A percentile compares a stretch with the other conserved stretches of the same genome.
phyloP scores from a whole-genome alignment of 1,139 yeast genomes.

The Pichia cactophila region DNA sequence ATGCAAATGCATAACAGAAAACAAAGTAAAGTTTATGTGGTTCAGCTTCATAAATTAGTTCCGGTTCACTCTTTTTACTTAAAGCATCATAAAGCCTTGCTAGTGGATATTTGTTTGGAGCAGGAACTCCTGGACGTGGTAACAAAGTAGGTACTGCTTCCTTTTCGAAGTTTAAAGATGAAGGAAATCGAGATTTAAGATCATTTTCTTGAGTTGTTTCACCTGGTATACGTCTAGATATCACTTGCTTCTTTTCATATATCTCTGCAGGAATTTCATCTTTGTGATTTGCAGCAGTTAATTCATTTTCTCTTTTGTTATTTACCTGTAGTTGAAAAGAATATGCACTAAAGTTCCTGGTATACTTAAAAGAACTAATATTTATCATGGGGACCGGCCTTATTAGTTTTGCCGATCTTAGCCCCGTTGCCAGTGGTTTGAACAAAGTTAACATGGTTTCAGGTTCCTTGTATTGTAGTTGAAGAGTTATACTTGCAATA shows the following conservation, averaged over 20 bases:
- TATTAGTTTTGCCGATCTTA: background rate
- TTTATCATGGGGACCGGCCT: background rate
- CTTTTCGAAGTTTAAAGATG: constrained; percentile 53
- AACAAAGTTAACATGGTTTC: background rate
- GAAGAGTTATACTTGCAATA: no score
- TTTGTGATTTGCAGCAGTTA: constrained; percentile 4
- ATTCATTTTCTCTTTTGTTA: background rate
- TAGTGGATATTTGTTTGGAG: constrained; percentile 51
- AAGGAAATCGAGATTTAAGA: constrained; percentile 45
- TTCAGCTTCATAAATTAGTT: constrained; percentile 74
- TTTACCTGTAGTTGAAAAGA: background rate
- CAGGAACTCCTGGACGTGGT: constrained; percentile 72
- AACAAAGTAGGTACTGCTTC: constrained; percentile 62
- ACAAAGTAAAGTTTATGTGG: constrained; percentile 73
- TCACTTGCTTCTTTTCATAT: constrained; percentile 21
- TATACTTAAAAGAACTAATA: background rate
- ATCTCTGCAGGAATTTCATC: constrained; percentile 18
- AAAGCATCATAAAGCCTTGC: constrained; percentile 59
- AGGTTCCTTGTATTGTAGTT: background rate
- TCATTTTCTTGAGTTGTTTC: constrained; percentile 45
- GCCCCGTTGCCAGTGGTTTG: background rate
- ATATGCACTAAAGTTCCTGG: background rate
- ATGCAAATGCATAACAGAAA: constrained; percentile 60
- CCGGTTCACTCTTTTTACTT: constrained; percentile 52
- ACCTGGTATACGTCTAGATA: constrained; percentile 46